phyloP scores from a whole-genome alignment of 495 filamentous ascomycete species.

The Penicillium soppii region DNA sequence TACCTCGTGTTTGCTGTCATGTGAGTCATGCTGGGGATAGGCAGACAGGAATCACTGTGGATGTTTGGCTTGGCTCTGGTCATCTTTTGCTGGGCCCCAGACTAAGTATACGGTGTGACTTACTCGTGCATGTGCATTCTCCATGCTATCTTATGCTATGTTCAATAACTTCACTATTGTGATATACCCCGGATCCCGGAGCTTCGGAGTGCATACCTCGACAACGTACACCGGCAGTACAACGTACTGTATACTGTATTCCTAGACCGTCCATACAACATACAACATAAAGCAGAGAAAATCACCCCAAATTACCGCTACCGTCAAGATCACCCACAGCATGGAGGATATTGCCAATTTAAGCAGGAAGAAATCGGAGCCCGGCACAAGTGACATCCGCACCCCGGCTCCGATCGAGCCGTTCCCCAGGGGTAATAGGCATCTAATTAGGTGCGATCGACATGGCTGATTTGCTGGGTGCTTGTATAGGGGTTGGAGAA shows the following conservation, averaged over 20 bases:
- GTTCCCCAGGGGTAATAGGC: constrained; percentile 8
- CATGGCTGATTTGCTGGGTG: background rate
- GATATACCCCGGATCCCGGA: no score
- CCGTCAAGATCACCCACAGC: no score
- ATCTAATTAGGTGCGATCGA: constrained; percentile 13
- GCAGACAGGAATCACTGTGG: no score
- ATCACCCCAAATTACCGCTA: no score
- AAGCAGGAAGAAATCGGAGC: constrained; percentile 7
- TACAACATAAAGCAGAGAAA: no score
- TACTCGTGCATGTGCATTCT: background rate
- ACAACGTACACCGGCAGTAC: no score
- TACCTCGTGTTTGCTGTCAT: constrained; percentile 1
- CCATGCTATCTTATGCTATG: background rate
- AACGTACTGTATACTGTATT: no score
- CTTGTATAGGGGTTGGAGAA: background rate
- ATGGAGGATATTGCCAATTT: constrained; percentile 12
- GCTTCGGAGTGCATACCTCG: no score
- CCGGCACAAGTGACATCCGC: constrained; percentile 14
- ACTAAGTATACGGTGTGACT: background rate
- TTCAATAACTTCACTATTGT: background rate
- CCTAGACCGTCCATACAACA: no score
- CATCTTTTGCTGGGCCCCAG: no score
- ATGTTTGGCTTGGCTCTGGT: background rate
- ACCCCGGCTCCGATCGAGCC: constrained; percentile 2
- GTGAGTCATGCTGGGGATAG: constrained; percentile 2